Conservation (phyloP, 148 eudicot genomes). For the Vaccinium darrowii region DNA sequence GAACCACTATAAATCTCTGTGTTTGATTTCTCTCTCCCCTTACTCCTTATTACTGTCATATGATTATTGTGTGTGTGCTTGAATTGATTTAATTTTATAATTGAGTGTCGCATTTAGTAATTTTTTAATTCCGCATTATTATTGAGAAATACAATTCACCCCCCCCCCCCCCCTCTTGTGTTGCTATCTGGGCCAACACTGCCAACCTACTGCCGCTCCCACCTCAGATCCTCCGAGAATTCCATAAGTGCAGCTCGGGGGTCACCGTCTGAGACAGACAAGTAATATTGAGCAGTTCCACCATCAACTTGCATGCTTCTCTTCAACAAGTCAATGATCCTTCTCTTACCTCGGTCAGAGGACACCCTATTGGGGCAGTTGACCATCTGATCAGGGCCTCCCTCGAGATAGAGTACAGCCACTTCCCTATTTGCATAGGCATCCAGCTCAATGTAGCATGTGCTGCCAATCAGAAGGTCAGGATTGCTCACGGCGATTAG, state of each 20-base stretch:
- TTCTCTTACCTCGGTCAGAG: constrained; percentile 57
- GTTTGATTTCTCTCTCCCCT: no score
- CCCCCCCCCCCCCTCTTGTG: no score
- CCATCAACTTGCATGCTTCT: constrained; percentile 98
- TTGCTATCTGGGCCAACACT: no score
- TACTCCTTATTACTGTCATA: no score
- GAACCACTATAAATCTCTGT: no score
- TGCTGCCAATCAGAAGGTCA: constrained; percentile 50
- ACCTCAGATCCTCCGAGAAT: constrained; percentile 71
- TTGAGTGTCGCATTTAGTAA: no score
- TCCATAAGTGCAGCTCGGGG: constrained; percentile 82
- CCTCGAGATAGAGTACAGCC: constrained; percentile 82
- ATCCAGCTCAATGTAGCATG: constrained; percentile 93
- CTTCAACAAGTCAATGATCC: constrained; percentile 70
- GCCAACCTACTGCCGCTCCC: constrained; percentile 92
- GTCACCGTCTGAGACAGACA: constrained; percentile 73
- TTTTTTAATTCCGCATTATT: no score
- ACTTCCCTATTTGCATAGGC: constrained; percentile 78
- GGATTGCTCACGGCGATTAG: constrained; percentile 74
- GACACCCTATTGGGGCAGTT: constrained; percentile 33
- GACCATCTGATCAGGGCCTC: constrained; percentile 43
- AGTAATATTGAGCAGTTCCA: constrained; percentile 85
- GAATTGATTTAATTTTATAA: no score
- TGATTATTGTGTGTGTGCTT: no score
- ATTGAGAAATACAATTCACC: no score